phyloP scores from a whole-genome alignment of 1,284 basidiomycete species.

The Megacollybia platyphylla region DNA sequence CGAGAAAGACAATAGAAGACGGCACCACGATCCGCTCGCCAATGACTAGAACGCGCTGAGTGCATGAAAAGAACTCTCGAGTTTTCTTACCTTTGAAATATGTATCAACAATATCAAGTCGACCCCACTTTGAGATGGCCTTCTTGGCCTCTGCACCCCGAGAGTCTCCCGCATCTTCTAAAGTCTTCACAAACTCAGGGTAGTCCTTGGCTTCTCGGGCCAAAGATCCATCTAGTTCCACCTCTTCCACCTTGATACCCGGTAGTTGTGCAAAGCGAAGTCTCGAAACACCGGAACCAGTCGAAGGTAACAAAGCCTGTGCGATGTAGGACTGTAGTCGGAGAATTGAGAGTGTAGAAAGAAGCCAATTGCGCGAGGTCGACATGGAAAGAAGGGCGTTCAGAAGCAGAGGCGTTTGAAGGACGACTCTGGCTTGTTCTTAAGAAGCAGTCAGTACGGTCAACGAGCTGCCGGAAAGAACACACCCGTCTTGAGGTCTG shows the following conservation, averaged over 20 bases:
- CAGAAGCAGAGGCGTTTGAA: conserved; percentile 65
- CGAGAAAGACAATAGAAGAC: conserved; percentile 80
- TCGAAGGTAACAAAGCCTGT: conserved; percentile 66
- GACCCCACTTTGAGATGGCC: conserved; percentile 66
- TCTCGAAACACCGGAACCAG: conserved; percentile 5
- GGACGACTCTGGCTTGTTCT: conserved; percentile 62
- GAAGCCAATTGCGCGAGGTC: conserved; percentile 86
- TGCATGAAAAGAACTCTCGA: background rate
- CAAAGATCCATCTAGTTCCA: conserved; percentile 17
- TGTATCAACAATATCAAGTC: conserved; percentile 74
- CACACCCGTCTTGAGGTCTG: conserved; percentile 52
- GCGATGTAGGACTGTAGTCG: conserved; percentile 76
- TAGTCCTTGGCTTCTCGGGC: conserved; percentile 27
- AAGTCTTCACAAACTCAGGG: conserved; percentile 30
- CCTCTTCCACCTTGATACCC: conserved; percentile 42
- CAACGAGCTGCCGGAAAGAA: conserved; percentile 3
- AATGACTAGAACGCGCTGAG: conserved; percentile 44
- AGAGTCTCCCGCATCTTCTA: conserved; percentile 42
- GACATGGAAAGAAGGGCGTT: conserved; percentile 78
- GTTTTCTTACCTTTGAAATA: conserved; percentile 68
- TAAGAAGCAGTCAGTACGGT: conserved; percentile 1
- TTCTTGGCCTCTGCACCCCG: conserved; percentile 51
- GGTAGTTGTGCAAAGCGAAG: conserved; percentile 66
- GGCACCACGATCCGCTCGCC: conserved; percentile 86
- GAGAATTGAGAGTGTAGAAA: conserved; percentile 70